phyloP scores from a whole-genome alignment of 805 yeast species.

The Huiozyma naganishii region DNA sequence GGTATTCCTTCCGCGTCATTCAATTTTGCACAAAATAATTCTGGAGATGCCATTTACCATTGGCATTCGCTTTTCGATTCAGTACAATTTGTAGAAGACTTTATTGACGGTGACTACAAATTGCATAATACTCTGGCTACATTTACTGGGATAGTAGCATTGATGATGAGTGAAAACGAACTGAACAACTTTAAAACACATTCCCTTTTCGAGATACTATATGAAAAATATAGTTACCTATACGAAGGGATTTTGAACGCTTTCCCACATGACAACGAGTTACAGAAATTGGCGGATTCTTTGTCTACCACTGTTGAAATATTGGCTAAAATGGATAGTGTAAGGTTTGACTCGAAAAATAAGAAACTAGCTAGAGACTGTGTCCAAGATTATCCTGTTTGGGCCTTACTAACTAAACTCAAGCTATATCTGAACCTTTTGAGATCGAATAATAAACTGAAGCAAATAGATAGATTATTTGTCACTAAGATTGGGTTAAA shows the following conservation, averaged over 20 bases:
- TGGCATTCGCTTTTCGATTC: slow-evolving; percentile 52
- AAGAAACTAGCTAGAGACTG: slow-evolving; percentile 39
- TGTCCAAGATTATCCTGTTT: slow-evolving; percentile 70
- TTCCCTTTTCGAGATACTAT: slow-evolving; percentile 38
- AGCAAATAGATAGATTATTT: slow-evolving; percentile 47
- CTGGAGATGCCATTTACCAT: slow-evolving; percentile 43
- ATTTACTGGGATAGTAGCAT: slow-evolving; percentile 44
- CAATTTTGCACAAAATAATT: slow-evolving; percentile 30
- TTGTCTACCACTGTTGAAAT: slow-evolving; percentile 5
- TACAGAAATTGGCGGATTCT: slow-evolving; percentile 6
- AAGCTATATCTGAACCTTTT: slow-evolving; percentile 47
- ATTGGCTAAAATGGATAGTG: slow-evolving; percentile 19
- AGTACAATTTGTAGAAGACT: slow-evolving; percentile 41
- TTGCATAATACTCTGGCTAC: slow-evolving; percentile 49
- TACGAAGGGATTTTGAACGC: slow-evolving; percentile 12
- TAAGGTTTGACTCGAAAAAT: slow-evolving; percentile 38
- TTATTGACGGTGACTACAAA: slow-evolving; percentile 42
- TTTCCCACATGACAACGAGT: slow-evolving; percentile 16
- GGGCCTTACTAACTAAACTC: slow-evolving; percentile 47
- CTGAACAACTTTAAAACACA: slow-evolving; percentile 38
- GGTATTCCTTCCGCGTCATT: slow-evolving; percentile 55
- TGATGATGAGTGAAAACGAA: slow-evolving; percentile 48
- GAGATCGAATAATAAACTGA: slow-evolving; percentile 40
- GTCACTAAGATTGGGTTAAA: slow-evolving; percentile 36
- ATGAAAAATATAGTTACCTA: slow-evolving; percentile 26